Evolutionary conservation across 257 asterid genomes (phyloP).

Genomic region (Catharanthus roseus): DNA sequence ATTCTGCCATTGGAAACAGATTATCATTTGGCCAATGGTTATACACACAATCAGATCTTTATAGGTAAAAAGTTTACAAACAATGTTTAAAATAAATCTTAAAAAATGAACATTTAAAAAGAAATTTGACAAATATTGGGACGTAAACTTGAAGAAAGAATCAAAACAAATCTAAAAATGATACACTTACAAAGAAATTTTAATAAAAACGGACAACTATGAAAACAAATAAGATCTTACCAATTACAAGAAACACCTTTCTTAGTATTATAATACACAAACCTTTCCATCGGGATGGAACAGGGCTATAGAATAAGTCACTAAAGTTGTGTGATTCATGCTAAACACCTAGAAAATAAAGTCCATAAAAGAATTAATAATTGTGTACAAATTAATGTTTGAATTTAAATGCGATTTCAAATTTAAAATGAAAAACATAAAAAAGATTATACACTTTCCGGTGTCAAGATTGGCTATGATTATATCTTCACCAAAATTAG

Average conservation of each 20-base stretch:
- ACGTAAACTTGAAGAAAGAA: too few relatives aligned
- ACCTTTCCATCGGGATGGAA: constrained; percentile 80
- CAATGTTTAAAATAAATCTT: too few relatives aligned
- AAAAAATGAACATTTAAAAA: too few relatives aligned
- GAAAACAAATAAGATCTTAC: constrained; percentile 13
- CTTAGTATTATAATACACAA: constrained; percentile 34
- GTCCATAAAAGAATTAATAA: not conserved
- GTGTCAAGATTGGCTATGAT: constrained; percentile 67
- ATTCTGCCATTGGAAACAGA: too few relatives aligned
- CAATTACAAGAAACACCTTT: constrained; percentile 47
- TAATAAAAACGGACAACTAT: constrained; percentile 25
- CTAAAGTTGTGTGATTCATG: constrained; percentile 72
- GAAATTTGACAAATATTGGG: too few relatives aligned
- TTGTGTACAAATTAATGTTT: not conserved
- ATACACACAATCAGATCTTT: too few relatives aligned
- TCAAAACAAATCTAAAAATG: too few relatives aligned
- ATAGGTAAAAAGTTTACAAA: too few relatives aligned
- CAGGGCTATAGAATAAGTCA: constrained; percentile 47
- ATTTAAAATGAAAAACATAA: not conserved
- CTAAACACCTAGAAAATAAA: constrained; percentile 49
- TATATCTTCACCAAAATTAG: constrained; percentile 48
- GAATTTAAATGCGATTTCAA: too few relatives aligned
- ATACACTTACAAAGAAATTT: too few relatives aligned
- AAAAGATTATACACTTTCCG: constrained; percentile 30
- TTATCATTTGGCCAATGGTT: too few relatives aligned